Conservation (phyloP, 768 basidiomycete species). For the Chlorophyllum brunneum region DNA sequence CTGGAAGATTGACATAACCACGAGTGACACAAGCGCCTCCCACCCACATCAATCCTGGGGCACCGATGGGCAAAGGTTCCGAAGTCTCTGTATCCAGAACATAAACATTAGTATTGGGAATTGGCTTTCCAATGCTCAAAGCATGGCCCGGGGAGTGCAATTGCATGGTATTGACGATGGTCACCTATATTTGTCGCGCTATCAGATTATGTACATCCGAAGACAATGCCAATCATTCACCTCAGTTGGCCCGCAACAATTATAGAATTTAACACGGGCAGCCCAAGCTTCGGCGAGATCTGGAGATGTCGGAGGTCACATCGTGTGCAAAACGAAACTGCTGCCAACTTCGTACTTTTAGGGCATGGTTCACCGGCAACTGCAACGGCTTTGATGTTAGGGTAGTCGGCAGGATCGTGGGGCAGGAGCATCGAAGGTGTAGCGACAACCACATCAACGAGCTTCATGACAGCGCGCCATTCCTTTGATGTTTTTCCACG, state of each 20-base stretch:
- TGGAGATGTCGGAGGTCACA: constrained; percentile 7
- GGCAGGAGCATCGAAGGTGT: constrained; percentile 53
- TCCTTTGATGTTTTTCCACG: constrained; percentile 50
- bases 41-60: constrained; percentile 53
- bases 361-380: constrained; percentile 58
- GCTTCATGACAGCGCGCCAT: constrained; percentile 49
- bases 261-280: constrained; percentile 39
- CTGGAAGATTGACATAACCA: constrained; percentile 53
- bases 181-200: constrained; percentile 31
- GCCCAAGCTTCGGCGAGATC: constrained; percentile 45
- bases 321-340: neutral
- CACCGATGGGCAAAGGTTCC: constrained; percentile 33
- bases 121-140: constrained; percentile 48
- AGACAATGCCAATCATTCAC: constrained; percentile 21
- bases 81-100: constrained; percentile 33
- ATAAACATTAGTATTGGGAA: constrained; percentile 48
- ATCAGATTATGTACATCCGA: neutral
- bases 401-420: constrained; percentile 50
- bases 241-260: constrained; percentile 57
- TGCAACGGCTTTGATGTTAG: constrained; percentile 48
- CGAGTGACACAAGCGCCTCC: constrained; percentile 54
- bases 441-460: constrained; percentile 49
- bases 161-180: constrained; percentile 56
- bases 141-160: constrained; percentile 36
- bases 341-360: constrained; percentile 34